These are phyloP conservation scores for Pisolithus microcarpus DNA, from an alignment of 768 basidiomycete species.

Conservation along the genomic window DNA sequence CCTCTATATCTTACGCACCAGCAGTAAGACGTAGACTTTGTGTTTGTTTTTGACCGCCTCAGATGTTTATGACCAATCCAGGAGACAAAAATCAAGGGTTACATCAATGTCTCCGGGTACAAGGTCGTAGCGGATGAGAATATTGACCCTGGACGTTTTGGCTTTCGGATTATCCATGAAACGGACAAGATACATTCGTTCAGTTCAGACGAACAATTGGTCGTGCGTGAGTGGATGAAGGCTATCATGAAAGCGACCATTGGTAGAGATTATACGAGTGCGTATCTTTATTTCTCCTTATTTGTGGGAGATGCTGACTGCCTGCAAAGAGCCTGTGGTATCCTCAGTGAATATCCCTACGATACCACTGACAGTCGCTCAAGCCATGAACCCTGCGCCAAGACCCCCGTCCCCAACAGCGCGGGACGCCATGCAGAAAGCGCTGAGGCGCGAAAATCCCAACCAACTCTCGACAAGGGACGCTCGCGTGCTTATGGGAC, in stretches of 20 bases:
- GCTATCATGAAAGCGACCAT: conserved; percentile 99
- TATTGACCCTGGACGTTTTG: conserved; percentile 86
- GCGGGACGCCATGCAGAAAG: conserved; percentile 82
- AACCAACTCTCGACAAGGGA: conserved; percentile 76
- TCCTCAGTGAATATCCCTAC: conserved; percentile 97
- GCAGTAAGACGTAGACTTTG: conserved; percentile 41
- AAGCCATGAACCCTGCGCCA: conserved; percentile 94
- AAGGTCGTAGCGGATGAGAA: conserved; percentile 91
- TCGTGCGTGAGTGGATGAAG: conserved; percentile 99
- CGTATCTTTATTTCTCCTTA: conserved; percentile 20
- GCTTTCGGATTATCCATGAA: conserved; percentile 91
- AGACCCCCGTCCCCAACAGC: conserved; percentile 89
- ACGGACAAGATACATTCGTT: conserved; percentile 84
- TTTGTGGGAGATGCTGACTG: background rate
- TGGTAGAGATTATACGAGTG: conserved; percentile 85
- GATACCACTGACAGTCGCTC: conserved; percentile 89
- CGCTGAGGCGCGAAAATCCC: conserved; percentile 77
- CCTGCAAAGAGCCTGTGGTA: conserved; percentile 73
- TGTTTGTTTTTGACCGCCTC: background rate
- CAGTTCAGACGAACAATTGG: conserved; percentile 78
- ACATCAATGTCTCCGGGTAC: conserved; percentile 86
- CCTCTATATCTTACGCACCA: conserved; percentile 79
- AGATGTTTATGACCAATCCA: conserved; percentile 21
- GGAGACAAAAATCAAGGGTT: conserved; percentile 97
- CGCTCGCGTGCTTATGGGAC: conserved; percentile 68